Conservation (phyloP, 441 rosid species). For the Kokia cookei region DNA sequence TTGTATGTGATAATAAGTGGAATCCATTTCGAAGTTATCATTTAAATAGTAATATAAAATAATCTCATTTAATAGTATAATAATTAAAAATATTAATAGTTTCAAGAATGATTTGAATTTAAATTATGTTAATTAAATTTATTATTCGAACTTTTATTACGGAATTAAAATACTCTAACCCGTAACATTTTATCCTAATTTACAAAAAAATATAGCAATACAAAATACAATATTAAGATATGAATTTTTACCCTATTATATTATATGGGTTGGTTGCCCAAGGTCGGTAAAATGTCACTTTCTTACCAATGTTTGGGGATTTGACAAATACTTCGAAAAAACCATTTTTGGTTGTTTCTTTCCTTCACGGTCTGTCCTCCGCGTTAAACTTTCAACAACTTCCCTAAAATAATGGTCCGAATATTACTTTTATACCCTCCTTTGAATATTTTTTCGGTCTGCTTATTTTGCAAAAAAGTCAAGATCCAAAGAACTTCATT, state of each 20-base stretch:
- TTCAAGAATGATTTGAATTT: not conserved
- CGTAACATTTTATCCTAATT: too few species aligned
- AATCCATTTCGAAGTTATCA: too few species aligned
- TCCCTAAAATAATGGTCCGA: conserved; percentile 3
- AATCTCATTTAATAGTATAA: not conserved
- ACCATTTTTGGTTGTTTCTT: conserved; percentile 3
- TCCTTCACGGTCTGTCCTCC: conserved; percentile 18
- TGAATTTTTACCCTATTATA: too few species aligned
- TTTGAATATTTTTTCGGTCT: not conserved
- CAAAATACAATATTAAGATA: too few species aligned
- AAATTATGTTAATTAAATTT: too few species aligned
- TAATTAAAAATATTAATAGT: too few species aligned
- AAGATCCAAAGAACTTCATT: not conserved
- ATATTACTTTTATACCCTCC: conserved; percentile 11
- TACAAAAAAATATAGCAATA: too few species aligned
- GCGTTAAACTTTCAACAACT: conserved; percentile 24
- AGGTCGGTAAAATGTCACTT: conserved; percentile 17
- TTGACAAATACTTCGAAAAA: not conserved
- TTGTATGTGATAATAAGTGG: too few species aligned
- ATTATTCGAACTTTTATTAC: too few species aligned
- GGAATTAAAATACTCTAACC: too few species aligned
- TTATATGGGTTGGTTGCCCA: conserved; percentile 10
- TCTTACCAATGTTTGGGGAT: not conserved
- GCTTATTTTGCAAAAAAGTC: not conserved
- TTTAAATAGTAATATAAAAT: too few species aligned